A percentile compares a stretch with the other conserved stretches of the same genome.
Conservation (phyloP, 805 yeast species). For the Yarrowia sp. region DNA sequence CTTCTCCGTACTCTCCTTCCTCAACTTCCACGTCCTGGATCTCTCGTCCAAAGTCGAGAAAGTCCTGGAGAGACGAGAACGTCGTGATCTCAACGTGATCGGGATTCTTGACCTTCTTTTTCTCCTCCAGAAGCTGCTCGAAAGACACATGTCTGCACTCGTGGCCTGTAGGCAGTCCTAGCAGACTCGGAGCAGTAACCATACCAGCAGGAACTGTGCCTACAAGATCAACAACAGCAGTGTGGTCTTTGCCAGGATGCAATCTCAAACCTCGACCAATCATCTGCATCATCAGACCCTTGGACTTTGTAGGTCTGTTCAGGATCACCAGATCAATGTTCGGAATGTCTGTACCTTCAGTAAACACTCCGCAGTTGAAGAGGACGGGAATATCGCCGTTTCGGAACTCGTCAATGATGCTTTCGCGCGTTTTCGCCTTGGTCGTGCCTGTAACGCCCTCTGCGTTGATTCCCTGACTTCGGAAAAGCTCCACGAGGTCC, state of each 20-base stretch:
- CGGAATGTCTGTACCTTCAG: slow-evolving; percentile 95
- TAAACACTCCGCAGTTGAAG: slow-evolving; percentile 84
- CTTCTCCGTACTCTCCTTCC: slow-evolving; percentile 15
- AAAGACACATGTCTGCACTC: not conserved
- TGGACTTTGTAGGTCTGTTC: slow-evolving; percentile 78
- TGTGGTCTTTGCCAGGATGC: slow-evolving; percentile 57
- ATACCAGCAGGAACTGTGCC: slow-evolving; percentile 52
- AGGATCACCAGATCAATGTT: slow-evolving; percentile 76
- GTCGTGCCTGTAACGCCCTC: slow-evolving; percentile 71
- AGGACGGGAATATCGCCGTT: slow-evolving; percentile 65
- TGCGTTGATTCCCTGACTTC: slow-evolving; percentile 61
- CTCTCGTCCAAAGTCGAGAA: slow-evolving; percentile 11
- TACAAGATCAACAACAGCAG: slow-evolving; percentile 79
- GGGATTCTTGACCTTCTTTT: not conserved
- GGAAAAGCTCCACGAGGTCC: slow-evolving; percentile 52
- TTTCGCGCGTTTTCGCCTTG: slow-evolving; percentile 49
- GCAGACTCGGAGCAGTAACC: slow-evolving; percentile 54
- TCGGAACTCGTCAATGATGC: slow-evolving; percentile 56
- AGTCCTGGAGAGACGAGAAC: slow-evolving; percentile 1
- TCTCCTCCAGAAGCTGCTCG: not conserved
- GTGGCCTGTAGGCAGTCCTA: slow-evolving; percentile 35
- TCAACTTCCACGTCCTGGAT: not conserved
- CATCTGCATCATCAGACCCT: slow-evolving; percentile 76
- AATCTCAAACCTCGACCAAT: slow-evolving; percentile 82
- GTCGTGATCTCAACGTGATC: not conserved